phyloP scores from a whole-genome alignment of 139 green algal genomes.

The Volvox reticuliferus region DNA sequence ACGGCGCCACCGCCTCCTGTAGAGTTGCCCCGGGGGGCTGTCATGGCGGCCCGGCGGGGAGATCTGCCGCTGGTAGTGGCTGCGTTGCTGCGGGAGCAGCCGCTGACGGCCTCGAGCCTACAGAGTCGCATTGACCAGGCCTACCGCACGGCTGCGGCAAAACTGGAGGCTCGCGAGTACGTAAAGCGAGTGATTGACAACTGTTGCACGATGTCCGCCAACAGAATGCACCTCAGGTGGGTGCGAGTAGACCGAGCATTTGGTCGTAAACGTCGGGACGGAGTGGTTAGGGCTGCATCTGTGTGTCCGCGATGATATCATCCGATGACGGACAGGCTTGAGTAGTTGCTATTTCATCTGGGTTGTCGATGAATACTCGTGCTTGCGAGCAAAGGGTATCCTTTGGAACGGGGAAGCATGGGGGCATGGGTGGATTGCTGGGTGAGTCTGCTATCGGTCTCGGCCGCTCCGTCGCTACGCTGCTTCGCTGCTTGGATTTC shows the following conservation, averaged over 20 bases:
- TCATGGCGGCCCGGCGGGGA: neutral
- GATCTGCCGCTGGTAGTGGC: slow-evolving; percentile 33
- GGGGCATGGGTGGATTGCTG: too few relatives aligned
- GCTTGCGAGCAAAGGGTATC: too few relatives aligned
- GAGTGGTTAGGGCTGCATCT: too few relatives aligned
- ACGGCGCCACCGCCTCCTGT: neutral
- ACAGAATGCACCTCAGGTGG: slow-evolving; percentile 42
- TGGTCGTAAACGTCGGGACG: too few relatives aligned
- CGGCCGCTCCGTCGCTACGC: too few relatives aligned
- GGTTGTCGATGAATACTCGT: too few relatives aligned
- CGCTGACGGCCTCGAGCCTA: slow-evolving; percentile 23
- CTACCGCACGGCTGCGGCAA: slow-evolving; percentile 29
- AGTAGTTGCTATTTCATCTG: too few relatives aligned
- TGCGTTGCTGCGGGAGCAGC: slow-evolving; percentile 36
- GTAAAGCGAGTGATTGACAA: slow-evolving; percentile 35
- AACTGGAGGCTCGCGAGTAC: slow-evolving; percentile 35
- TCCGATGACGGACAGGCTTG: too few relatives aligned
- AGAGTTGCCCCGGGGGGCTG: slow-evolving; percentile 22
- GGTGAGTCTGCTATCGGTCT: too few relatives aligned
- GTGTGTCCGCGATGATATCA: too few relatives aligned
- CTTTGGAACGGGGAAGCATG: too few relatives aligned
- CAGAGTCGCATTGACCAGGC: slow-evolving; percentile 22
- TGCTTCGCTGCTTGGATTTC: too few relatives aligned
- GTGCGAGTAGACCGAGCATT: neutral
- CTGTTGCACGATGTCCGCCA: slow-evolving; percentile 16